Evolutionary conservation across 768 basidiomycete species (phyloP).

Genomic region (Agrocybe pediades): DNA sequence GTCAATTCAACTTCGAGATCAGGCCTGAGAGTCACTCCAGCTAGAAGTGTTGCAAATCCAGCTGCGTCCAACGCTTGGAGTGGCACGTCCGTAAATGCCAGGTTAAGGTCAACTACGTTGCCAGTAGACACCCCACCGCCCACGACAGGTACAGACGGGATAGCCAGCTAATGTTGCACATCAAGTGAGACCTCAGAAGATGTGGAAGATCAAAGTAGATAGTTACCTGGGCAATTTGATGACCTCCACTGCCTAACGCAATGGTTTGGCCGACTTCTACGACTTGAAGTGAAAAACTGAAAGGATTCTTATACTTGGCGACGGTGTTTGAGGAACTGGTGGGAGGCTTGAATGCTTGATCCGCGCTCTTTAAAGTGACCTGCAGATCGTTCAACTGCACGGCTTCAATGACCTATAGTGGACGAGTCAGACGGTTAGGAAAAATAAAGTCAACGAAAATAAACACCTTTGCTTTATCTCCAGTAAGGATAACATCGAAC

Average conservation of each 20-base stretch:
- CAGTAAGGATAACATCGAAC: conserved; percentile 62
- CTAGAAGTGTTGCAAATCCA: conserved; percentile 59
- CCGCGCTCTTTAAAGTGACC: conserved; percentile 49
- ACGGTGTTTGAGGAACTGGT: conserved; percentile 56
- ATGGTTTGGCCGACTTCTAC: conserved; percentile 57
- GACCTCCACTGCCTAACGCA: conserved; percentile 46
- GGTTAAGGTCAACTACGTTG: conserved; percentile 56
- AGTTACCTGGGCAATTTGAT: conserved; percentile 54
- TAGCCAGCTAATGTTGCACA: no score
- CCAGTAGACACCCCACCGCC: conserved; percentile 76
- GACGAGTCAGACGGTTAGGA: neutral
- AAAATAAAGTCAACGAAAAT: neutral
- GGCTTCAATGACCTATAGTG: conserved; percentile 56
- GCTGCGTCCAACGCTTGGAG: conserved; percentile 54
- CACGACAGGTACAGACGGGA: conserved; percentile 48
- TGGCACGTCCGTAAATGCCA: conserved; percentile 58
- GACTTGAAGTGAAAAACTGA: conserved; percentile 74
- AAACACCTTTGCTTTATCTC: conserved; percentile 52
- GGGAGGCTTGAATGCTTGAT: conserved; percentile 59
- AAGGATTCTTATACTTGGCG: conserved; percentile 70
- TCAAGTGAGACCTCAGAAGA: conserved; percentile 1
- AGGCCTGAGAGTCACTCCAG: conserved; percentile 53
- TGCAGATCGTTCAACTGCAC: conserved; percentile 61
- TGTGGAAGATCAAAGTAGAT: neutral
- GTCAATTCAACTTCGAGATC: conserved; percentile 48